Evolutionary conservation across 2,329 filamentous ascomycete species (phyloP), one percentile per base, ranked within the genome.

Genomic region (Fusarium napiforme): DNA sequence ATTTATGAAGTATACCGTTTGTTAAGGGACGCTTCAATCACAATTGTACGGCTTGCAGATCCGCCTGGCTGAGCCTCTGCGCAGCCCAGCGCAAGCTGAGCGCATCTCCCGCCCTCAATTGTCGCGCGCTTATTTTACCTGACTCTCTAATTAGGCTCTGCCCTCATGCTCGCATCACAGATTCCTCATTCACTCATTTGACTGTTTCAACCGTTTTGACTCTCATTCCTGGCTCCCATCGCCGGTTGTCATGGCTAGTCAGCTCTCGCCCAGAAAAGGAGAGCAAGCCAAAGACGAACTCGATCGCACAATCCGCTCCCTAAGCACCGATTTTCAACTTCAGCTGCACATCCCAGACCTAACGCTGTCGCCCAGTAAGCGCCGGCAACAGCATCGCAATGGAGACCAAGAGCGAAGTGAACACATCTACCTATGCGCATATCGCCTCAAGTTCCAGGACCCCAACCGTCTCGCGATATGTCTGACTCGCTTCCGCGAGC

Each of bases 311-410:
- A 76, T 81, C 26, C 64, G 72, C 30, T 73, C 73, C 1, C 69
- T 81, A 30, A 81, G 78, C 52, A 63, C 62, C 34, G 71, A 76
- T 39, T 81, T 77, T 53, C 66, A 64, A 15, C 72, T 82, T 7
- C 61, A 71, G 19, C 75, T 81, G 19, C 47, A 61, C 23, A 64
- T 73, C 23, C 77, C 77, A 7, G 75, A 78, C 58, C 52, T 68
- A 11, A 74, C 57, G 4, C 59, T 78, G n/a, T 78, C 78, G 32
- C 79, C 78, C n/a, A 75, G 67, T 47, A 76, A 76, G 56, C 71
- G 67, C 26, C 73, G 67, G 34, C 68, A 66, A 40, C 71, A 64
- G 49, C 64, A 37, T 28, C 73, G 63, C 26, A 74, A 69, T 14
- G 75, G 75, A 39, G 76, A 79, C 11, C 73, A 79, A 42, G 66